Evolutionary conservation across 1,139 yeast species (phyloP), one percentile per base, ranked within the genome.

Genomic region (Sugiyamaella sp.): DNA sequence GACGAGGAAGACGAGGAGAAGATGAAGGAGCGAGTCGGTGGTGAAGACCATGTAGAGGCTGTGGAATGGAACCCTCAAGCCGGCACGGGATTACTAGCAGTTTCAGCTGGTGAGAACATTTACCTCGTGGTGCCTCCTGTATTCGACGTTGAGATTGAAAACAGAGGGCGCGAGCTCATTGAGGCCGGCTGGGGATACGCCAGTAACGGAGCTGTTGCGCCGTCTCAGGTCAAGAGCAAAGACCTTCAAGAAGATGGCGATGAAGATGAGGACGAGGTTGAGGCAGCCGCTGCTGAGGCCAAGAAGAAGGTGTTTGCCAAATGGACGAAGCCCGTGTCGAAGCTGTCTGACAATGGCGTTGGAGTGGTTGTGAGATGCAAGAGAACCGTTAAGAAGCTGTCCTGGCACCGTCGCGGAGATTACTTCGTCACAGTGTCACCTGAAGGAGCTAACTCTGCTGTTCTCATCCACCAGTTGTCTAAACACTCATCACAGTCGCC

Each of bases 371-470:
- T 93, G 57, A 72, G 80, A 14, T 77, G 84, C 61, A 80, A 85
- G 58, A 87, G 85, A 69, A 78, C 89, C 0, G 81, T 93, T 61
- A 90, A 89, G 74, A 86, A 85, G 67, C 65, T 93, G 16, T 81
- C 96, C 61, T 93, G 99, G 99, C 99, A 93, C 71, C 81, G 97
- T 71, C 86, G 88, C 67, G 99, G 99, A 67, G 99, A 93, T 74
- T 93, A 93, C 70, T 89, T 95, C 64, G 96, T 93, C 60, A 85
- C 96, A 2, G 96, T 89, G 20, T 84, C 96, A 10, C 98, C 98
- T 46, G 93, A 88, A 56, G 86, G 89, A 53, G 89, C 89, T 57
- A 85, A 89, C 67, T 81, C 95, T 4, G 86, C 98, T 3, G 97
- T 93, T 42, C 78, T 95, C 56, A 89, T 93, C 61, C 99, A 93